Percentiles rank a stretch among this genome's conserved stretches.
Conservation (phyloP, 2,329 filamentous ascomycete species). For the Neonectria punicea region DNA sequence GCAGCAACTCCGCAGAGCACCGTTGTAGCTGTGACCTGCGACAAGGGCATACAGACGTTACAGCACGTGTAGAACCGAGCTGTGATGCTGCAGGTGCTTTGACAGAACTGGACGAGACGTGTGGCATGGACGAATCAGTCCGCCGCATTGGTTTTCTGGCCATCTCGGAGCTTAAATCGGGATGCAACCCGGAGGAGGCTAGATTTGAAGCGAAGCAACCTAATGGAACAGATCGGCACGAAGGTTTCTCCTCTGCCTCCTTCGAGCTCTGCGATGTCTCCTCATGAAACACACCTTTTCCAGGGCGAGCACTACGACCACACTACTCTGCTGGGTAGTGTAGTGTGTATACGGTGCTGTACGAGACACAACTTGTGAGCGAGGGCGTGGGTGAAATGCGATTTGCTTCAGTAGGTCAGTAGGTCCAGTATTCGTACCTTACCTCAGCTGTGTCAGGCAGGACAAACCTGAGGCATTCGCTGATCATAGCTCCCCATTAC, state of each 20-base stretch:
- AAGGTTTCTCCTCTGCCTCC: constrained; percentile 18
- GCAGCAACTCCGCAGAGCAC: neutral
- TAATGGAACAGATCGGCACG: constrained; percentile 29
- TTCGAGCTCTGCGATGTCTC: constrained; percentile 32
- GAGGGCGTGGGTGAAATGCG: too few species aligned
- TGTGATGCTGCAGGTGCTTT: constrained; percentile 18
- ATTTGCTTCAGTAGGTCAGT: too few species aligned
- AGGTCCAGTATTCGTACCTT: neutral
- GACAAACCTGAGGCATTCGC: neutral
- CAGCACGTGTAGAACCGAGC: neutral
- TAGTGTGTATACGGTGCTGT: neutral
- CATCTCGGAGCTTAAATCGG: constrained; percentile 23
- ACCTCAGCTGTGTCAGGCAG: neutral
- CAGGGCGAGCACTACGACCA: constrained; percentile 9
- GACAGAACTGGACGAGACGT: neutral
- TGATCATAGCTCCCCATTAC: neutral
- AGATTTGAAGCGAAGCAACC: constrained; percentile 30
- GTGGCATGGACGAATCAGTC: constrained; percentile 22
- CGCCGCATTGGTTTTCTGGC: constrained; percentile 3
- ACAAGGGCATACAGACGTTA: neutral
- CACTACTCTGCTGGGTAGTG: neutral
- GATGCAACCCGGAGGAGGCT: constrained; percentile 21
- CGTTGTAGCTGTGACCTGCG: neutral
- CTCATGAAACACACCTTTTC: constrained; percentile 36
- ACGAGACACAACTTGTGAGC: neutral